These are phyloP conservation scores for Cordyceps militaris DNA, from an alignment of 2,329 filamentous ascomycete genomes.

Conservation along the genomic window DNA sequence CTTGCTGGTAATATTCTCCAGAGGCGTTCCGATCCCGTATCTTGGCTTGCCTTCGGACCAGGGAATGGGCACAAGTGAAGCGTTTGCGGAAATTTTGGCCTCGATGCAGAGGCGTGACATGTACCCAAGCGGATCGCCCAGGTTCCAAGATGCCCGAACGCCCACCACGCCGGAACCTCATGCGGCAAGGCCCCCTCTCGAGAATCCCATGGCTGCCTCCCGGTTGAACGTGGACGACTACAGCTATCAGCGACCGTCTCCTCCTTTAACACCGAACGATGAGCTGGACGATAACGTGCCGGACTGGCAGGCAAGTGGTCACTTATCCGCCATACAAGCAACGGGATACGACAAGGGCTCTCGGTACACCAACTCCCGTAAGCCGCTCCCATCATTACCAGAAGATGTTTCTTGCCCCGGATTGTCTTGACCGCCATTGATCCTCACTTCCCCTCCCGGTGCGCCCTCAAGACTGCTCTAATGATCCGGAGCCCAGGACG, in stretches of 20 bases:
- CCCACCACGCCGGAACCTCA: neutral
- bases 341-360: conserved; percentile 3
- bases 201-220: neutral
- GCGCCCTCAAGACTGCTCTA: neutral
- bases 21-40: conserved; percentile 37
- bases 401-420: conserved; percentile 24
- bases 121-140: conserved; percentile 5
- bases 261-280: conserved; percentile 9
- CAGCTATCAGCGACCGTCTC: conserved; percentile 12
- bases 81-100: conserved; percentile 19
- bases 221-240: conserved; percentile 5
- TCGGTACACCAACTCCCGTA: conserved; percentile 26
- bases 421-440: neutral
- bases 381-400: conserved; percentile 38
- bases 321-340: conserved; percentile 15
- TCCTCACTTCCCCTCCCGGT: neutral
- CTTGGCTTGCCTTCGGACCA: conserved; percentile 26
- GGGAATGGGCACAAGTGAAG: conserved; percentile 12
- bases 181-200: neutral
- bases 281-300: neutral
- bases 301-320: conserved; percentile 12
- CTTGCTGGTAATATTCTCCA: conserved; percentile 75
- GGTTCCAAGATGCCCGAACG: neutral
- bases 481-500: neutral
- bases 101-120: conserved; percentile 14